phyloP scores from a whole-genome alignment of 495 filamentous ascomycete species.

The Penicillium lividum region DNA sequence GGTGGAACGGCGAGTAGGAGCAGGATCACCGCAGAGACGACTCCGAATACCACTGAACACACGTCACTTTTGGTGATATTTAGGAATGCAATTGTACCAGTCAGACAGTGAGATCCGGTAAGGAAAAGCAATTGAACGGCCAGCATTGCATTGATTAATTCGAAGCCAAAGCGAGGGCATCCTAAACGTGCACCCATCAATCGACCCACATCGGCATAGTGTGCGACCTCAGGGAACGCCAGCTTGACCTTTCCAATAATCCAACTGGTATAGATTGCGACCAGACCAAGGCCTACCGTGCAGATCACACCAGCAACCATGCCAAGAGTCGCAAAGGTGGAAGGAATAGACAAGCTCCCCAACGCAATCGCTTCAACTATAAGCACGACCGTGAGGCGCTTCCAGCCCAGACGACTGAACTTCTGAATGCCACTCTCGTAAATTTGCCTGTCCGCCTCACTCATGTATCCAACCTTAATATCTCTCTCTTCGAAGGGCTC shows the following conservation, averaged over 20 bases:
- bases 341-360: constrained; percentile 57
- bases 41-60: constrained; percentile 62
- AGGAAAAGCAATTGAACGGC: constrained; percentile 63
- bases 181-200: constrained; percentile 53
- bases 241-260: constrained; percentile 69
- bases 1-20: constrained; percentile 60
- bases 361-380: constrained; percentile 65
- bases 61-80: constrained; percentile 55
- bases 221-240: constrained; percentile 60
- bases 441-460: constrained; percentile 22
- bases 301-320: constrained; percentile 58
- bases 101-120: constrained; percentile 67
- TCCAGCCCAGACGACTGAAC: constrained; percentile 34
- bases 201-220: constrained; percentile 63
- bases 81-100: constrained; percentile 65
- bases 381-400: constrained; percentile 37
- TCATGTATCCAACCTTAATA: constrained; percentile 24
- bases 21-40: constrained; percentile 59
- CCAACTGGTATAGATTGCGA: constrained; percentile 69
- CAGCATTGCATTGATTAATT: constrained; percentile 58
- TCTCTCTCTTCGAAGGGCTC: constrained; percentile 17
- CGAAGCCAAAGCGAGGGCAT: constrained; percentile 34
- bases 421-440: constrained; percentile 21
- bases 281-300: constrained; percentile 54
- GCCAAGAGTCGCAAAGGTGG: constrained; percentile 56